Evolutionary conservation across 1,284 basidiomycete species (phyloP).

Genomic region (Cutaneotrichosporon arboriforme): DNA sequence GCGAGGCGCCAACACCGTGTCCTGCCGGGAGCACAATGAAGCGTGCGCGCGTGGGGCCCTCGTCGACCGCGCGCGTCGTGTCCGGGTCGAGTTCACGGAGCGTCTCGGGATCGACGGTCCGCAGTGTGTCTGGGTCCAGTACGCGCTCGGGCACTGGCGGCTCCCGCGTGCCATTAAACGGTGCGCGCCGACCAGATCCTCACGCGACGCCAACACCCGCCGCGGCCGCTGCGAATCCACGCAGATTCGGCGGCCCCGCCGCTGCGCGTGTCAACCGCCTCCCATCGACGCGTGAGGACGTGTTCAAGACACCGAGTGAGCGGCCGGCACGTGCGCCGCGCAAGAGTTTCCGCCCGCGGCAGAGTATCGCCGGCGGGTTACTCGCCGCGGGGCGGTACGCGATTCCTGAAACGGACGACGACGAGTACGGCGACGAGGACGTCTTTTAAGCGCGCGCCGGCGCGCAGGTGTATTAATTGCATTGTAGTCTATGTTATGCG

Average conservation of each 20-base stretch:
- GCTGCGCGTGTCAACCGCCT: constrained; percentile 5
- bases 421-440: constrained; percentile 20
- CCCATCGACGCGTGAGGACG: neutral
- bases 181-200: neutral
- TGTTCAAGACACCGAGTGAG: constrained; percentile 24
- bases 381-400: constrained; percentile 1
- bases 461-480: neutral
- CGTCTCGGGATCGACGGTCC: neutral
- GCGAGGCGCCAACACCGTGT: constrained; percentile 37
- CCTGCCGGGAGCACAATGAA: constrained; percentile 5
- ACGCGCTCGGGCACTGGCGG: neutral
- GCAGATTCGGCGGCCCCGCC: constrained; percentile 10
- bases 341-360: constrained; percentile 55
- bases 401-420: constrained; percentile 10
- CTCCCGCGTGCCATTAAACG: neutral
- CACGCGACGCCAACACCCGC: constrained; percentile 6
- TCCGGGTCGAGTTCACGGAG: neutral
- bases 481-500: constrained; percentile 2
- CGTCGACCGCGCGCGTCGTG: neutral
- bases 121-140: neutral
- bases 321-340: constrained; percentile 30
- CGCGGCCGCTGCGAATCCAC: neutral
- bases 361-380: constrained; percentile 12
- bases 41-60: constrained; percentile 10
- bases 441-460: constrained; percentile 10